Evolutionary conservation across 1,284 basidiomycete genomes (phyloP), one percentile per base, ranked within the genome.

Genomic region (Coniophora puteana): DNA sequence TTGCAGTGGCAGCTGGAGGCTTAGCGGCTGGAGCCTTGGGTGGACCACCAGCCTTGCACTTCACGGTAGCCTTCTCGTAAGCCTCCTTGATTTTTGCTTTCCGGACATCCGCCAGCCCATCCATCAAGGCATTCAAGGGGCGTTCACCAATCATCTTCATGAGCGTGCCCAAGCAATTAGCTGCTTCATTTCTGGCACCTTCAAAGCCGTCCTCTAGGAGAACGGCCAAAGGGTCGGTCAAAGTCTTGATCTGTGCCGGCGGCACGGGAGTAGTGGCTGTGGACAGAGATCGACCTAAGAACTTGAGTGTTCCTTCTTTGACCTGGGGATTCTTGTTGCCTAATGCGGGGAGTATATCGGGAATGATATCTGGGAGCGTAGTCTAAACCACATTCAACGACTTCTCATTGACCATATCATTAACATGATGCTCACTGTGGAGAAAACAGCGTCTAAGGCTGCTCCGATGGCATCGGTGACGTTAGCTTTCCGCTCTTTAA

Each of bases 111-210:
- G 92, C 84, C 40, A 99, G 71, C 20, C 76, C 71, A 48, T 98
- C 95, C 69, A 98, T 78, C 25, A 90, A 74, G 0, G 89, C 88
- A 59, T 89, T 93, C 48, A 99, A 77, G 10, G 89, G 84, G 21
- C 96, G 74, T 62, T 99, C 95, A 18, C 96, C 96, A 11, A 99
- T 80, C 73, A 99, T 93, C 72, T 93, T 97, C 90, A 96, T 95
- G 51, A 99, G 68, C 0, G 85, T 89, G 8, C 95, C 96, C 23
- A 99, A 71, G 52, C 86, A 90, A 26, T 78, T 76, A 0, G 93
- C 93, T 13, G 93, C 91, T 43, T 94, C 89, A 45, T 88, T 88
- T 36, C 96, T 80, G 17, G 96, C 93, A 22, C 91, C 90, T 57
- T 93, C 94, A 44, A 83, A 86, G 8, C 89, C 81, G 61, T 99